phyloP scores from a whole-genome alignment of 1,139 yeast genomes.

The Hemisphaericaspora subhashii region DNA sequence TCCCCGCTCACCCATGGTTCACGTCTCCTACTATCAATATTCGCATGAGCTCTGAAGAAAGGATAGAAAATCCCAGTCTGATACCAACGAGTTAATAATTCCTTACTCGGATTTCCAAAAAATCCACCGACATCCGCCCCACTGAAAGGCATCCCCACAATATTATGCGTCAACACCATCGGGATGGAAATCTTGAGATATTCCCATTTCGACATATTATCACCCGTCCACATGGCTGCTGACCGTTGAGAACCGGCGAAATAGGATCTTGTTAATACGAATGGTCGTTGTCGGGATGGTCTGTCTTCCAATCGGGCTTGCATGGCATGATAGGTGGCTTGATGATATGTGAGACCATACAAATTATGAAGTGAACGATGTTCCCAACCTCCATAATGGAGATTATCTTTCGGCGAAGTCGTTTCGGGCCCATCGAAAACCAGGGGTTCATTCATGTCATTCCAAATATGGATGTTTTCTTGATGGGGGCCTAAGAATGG shows the following conservation, averaged over 20 bases:
- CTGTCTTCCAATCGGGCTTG: conserved; percentile 43
- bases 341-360: conserved; percentile 78
- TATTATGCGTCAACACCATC: conserved; percentile 78
- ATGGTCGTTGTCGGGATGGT: conserved; percentile 66
- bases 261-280: conserved; percentile 82
- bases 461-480: conserved; percentile 82
- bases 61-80: conserved; percentile 97
- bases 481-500: conserved; percentile 45
- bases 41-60: conserved; percentile 95
- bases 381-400: conserved; percentile 82
- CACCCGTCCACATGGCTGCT: conserved; percentile 98
- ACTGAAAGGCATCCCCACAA: conserved; percentile 86
- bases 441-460: conserved; percentile 98
- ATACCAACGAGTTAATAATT: conserved; percentile 87
- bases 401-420: conserved; percentile 73
- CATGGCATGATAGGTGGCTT: conserved; percentile 73
- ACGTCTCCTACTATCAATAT: conserved; percentile 85
- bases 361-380: conserved; percentile 88
- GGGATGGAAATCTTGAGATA: conserved; percentile 79
- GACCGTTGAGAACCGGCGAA: conserved; percentile 90
- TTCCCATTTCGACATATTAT: conserved; percentile 91
- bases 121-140: conserved; percentile 99
- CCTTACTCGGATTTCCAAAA: conserved; percentile 83
- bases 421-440: conserved; percentile 95
- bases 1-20: conserved; percentile 90